phyloP scores from a whole-genome alignment of 2,329 filamentous ascomycete genomes.

The Ophiobolus disseminans region DNA sequence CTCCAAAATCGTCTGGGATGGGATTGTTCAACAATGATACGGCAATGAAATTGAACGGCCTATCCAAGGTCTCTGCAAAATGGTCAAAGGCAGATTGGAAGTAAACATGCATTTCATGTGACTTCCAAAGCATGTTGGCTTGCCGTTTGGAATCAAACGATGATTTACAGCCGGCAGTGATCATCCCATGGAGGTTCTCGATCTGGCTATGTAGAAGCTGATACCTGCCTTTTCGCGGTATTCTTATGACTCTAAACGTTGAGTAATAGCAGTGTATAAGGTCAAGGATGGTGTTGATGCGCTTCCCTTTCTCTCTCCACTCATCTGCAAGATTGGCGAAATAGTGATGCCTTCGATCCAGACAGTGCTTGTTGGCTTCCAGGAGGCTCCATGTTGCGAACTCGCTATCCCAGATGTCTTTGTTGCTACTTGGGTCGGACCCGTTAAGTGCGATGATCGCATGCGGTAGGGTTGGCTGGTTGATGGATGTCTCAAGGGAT shows the following conservation, averaged over 20 bases:
- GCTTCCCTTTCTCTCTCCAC: constrained; percentile 14
- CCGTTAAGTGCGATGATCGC: constrained; percentile 63
- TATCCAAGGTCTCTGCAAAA: constrained; percentile 54
- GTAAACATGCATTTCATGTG: constrained; percentile 57
- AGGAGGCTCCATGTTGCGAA: constrained; percentile 51
- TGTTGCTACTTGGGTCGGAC: constrained; percentile 48
- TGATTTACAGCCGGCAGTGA: constrained; percentile 48
- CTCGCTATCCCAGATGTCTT: constrained; percentile 54
- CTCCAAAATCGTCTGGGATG: constrained; percentile 58
- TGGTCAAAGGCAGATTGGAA: constrained; percentile 60
- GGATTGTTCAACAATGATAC: constrained; percentile 55
- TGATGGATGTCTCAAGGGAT: constrained; percentile 43
- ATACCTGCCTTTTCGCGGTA: constrained; percentile 55
- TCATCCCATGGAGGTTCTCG: constrained; percentile 53
- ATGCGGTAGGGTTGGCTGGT: constrained; percentile 63
- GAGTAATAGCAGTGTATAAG: constrained; percentile 55
- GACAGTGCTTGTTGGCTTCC: constrained; percentile 5
- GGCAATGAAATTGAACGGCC: constrained; percentile 61
- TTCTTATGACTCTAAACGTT: too few relatives aligned
- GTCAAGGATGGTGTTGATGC: constrained; percentile 18
- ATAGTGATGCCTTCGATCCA: constrained; percentile 7
- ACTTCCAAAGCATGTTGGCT: constrained; percentile 57
- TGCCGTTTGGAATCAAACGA: constrained; percentile 7
- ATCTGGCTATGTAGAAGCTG: constrained; percentile 60
- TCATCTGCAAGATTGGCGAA: constrained; percentile 9